These are phyloP conservation scores for Pythium coloratum DNA, from an alignment of 352 stramenopile genomes.

Conservation along the genomic window DNA sequence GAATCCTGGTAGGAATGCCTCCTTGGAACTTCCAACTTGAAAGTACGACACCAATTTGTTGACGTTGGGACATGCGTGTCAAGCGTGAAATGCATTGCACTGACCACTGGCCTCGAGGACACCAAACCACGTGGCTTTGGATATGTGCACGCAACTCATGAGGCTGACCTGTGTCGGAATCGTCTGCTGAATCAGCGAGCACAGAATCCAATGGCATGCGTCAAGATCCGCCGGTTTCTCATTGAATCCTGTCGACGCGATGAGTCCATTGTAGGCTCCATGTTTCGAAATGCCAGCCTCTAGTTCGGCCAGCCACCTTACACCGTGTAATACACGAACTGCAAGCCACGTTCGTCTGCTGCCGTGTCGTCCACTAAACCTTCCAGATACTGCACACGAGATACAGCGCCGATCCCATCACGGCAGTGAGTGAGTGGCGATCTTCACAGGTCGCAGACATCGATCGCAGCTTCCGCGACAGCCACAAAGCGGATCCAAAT, in stretches of 20 bases:
- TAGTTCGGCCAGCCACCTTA: background rate
- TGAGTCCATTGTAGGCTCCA: background rate
- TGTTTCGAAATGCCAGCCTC: background rate
- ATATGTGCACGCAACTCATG: background rate
- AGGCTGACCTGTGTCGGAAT: background rate
- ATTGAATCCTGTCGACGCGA: slow-evolving; percentile 5
- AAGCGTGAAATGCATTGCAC: background rate
- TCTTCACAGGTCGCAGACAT: background rate
- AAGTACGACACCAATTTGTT: too few relatives aligned
- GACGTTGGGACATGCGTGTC: too few relatives aligned
- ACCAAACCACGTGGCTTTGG: background rate
- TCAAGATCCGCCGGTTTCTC: slow-evolving; percentile 5
- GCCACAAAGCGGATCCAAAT: background rate
- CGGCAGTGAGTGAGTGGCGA: background rate
- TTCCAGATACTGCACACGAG: background rate
- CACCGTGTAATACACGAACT: too few relatives aligned
- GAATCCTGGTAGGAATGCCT: too few relatives aligned
- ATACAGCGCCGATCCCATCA: background rate
- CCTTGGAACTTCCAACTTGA: background rate
- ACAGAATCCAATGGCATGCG: background rate
- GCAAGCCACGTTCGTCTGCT: background rate
- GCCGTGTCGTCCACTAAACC: background rate
- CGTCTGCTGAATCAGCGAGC: slow-evolving; percentile 4
- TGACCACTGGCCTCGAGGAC: background rate
- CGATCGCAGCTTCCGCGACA: background rate